A percentile compares a stretch with the other conserved stretches of the same genome.
phyloP scores from a whole-genome alignment of 495 filamentous ascomycete species.

The Hyaloscypha finlandica region DNA sequence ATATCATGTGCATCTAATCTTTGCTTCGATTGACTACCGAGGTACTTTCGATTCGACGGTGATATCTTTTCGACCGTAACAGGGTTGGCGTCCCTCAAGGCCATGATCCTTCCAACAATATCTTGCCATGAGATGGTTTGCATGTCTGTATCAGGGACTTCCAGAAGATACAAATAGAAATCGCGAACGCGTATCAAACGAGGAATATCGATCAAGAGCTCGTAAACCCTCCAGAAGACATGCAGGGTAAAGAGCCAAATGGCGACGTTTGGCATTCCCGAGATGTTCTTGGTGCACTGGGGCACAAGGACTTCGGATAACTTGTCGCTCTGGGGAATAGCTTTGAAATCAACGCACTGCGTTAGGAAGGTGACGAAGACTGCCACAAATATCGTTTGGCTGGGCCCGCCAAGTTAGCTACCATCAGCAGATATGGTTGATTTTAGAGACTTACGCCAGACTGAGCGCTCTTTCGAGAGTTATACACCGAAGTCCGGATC shows the following conservation, averaged over 20 bases:
- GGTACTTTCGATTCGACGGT: constrained; percentile 58
- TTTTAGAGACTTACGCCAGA: constrained; percentile 62
- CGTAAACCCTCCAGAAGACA: constrained; percentile 78
- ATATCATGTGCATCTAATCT: constrained; percentile 96
- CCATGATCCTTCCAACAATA: constrained; percentile 86
- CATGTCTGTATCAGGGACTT: constrained; percentile 87
- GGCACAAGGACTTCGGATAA: constrained; percentile 77
- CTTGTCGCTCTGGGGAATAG: constrained; percentile 71
- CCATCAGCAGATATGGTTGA: background rate
- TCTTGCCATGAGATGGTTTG: constrained; percentile 97
- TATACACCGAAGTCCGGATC: constrained; percentile 90
- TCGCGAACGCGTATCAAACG: constrained; percentile 78
- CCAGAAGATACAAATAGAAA: constrained; percentile 85
- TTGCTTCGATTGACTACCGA: constrained; percentile 89
- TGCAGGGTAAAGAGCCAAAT: constrained; percentile 89
- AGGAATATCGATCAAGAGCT: constrained; percentile 73
- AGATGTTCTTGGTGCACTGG: constrained; percentile 87
- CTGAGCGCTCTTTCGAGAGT: constrained; percentile 67
- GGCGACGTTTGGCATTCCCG: constrained; percentile 70
- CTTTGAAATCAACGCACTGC: constrained; percentile 82
- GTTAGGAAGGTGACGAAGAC: constrained; percentile 82
- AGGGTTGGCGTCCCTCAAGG: constrained; percentile 81
- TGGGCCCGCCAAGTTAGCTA: constrained; percentile 29
- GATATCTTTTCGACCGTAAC: constrained; percentile 68
- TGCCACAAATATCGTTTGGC: constrained; percentile 76